Conservation (phyloP, 805 yeast genomes). For the Wickerhamiella cacticola region DNA sequence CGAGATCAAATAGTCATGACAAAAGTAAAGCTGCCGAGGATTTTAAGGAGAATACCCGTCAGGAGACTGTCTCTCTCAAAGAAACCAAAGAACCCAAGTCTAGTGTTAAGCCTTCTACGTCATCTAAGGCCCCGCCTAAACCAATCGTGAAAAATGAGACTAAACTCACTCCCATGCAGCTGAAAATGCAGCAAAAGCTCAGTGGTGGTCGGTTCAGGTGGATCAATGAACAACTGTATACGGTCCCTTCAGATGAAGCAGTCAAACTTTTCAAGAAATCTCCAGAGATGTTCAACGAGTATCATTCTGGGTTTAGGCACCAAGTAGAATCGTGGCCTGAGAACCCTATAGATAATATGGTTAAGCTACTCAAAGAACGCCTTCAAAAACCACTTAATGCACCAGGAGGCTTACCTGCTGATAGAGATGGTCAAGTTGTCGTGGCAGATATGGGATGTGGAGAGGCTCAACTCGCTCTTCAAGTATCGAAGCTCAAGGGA, state of each 20-base stretch:
- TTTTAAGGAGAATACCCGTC: too few relatives aligned
- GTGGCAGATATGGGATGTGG: slow-evolving; percentile 99
- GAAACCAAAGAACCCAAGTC: too few relatives aligned
- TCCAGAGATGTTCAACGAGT: slow-evolving; percentile 84
- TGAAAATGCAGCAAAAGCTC: slow-evolving; percentile 88
- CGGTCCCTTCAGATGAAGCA: slow-evolving; percentile 69
- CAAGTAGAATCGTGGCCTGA: slow-evolving; percentile 98
- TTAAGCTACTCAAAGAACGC: slow-evolving; percentile 46
- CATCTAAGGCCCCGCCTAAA: background rate
- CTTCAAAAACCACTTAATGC: slow-evolving; percentile 62
- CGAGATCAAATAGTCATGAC: background rate
- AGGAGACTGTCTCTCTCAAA: too few relatives aligned
- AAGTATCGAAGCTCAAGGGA: slow-evolving; percentile 37
- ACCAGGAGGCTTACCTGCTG: slow-evolving; percentile 84
- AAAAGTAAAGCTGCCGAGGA: background rate
- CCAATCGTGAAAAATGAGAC: background rate
- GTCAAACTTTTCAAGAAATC: slow-evolving; percentile 58
- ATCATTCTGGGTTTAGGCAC: slow-evolving; percentile 87
- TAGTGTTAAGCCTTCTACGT: background rate
- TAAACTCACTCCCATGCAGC: slow-evolving; percentile 69
- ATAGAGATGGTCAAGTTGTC: slow-evolving; percentile 46
- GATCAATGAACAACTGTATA: slow-evolving; percentile 96
- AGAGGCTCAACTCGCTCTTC: slow-evolving; percentile 76
- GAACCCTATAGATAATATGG: slow-evolving; percentile 90
- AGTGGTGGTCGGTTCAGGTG: slow-evolving; percentile 94